Base-by-base conservation (phyloP, 2,329 filamentous ascomycete species). In the Ophiostoma tasmaniense region DNA sequence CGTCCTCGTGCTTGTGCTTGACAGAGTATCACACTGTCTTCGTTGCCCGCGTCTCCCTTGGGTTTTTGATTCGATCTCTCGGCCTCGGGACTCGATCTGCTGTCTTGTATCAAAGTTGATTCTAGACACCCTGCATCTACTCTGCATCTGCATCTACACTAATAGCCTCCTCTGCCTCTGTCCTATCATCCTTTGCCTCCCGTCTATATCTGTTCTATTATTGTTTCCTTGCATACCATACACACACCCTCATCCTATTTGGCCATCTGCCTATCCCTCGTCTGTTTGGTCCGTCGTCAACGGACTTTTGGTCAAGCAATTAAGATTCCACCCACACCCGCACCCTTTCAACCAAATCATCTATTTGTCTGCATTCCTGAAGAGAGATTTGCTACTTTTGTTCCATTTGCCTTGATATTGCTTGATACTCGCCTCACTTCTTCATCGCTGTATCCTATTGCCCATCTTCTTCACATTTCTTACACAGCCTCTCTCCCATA, bases 1-100 rank as follows among this genome's bases (percentile, higher is more conserved):
- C 70, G 75, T 73, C 71, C 73, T 72, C 28, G 22, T 67, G 45
- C 65, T 61, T 35, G 37, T 64, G 28, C 37, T 28, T 7, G 30
- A 37, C 62, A 39, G 33, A 33, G 33, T 33, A n/a, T n/a, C n/a
- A n/a, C 52, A 30, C 39, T 62, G 28, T 45, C 45, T 30, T 61
- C 39, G n/a, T 42, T 35, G 62, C 42, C 42, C 62, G 22, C 42
- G 39, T 30, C 37, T 66, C 22, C 22, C 0, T 22, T 59, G 52
- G 10, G 10, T 37, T 33, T 55, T 55, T 39, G 22, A 30, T 35
- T 64, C 52, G 52, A 66, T 64, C 52, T 50, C 45, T 61, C 33
- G 28, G 22, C 22, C 42, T 45, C 20, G 42, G 42, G 42, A 2
- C 30, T 59, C 45, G n/a, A 39, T 50, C 30, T 45, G 28, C 39